phyloP scores from a whole-genome alignment of 441 rosid genomes.

The Biscutella laevigata region DNA sequence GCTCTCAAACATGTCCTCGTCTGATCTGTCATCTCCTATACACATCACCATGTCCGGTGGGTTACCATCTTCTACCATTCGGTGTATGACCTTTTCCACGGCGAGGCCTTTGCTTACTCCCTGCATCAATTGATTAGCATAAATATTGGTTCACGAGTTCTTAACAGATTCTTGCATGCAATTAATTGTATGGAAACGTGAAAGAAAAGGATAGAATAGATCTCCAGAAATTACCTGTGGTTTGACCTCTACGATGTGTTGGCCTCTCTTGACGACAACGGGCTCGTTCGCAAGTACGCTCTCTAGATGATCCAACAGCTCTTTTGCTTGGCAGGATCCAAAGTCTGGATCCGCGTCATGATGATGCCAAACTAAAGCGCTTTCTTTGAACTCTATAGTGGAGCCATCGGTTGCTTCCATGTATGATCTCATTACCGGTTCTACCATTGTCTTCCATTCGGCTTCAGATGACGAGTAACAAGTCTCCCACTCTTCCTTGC shows the following conservation, averaged over 20 bases:
- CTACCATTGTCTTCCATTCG: slow-evolving; percentile 40
- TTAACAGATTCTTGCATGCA: not conserved
- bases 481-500: slow-evolving; percentile 37
- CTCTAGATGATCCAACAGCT: slow-evolving; percentile 51
- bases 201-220: not conserved
- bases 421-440: slow-evolving; percentile 47
- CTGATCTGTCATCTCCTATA: slow-evolving; percentile 59
- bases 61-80: slow-evolving; percentile 32
- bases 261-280: slow-evolving; percentile 45
- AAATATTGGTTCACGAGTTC: not conserved
- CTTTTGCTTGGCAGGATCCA: slow-evolving; percentile 53
- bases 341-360: slow-evolving; percentile 48
- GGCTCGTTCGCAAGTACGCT: slow-evolving; percentile 52
- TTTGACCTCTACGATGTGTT: slow-evolving; percentile 50
- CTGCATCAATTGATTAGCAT: slow-evolving; percentile 21
- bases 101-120: slow-evolving; percentile 59
- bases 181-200: not conserved
- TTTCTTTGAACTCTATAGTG: slow-evolving; percentile 43
- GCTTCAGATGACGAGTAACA: slow-evolving; percentile 27
- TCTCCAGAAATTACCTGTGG: slow-evolving; percentile 33
- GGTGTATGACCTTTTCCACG: slow-evolving; percentile 42
- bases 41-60: slow-evolving; percentile 60
- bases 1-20: slow-evolving; percentile 62
- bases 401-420: slow-evolving; percentile 61
- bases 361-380: slow-evolving; percentile 59